Evolutionary conservation across 1,284 basidiomycete genomes (phyloP), one percentile per base, ranked within the genome.

Genomic region (Exsudoporus floridanus): DNA sequence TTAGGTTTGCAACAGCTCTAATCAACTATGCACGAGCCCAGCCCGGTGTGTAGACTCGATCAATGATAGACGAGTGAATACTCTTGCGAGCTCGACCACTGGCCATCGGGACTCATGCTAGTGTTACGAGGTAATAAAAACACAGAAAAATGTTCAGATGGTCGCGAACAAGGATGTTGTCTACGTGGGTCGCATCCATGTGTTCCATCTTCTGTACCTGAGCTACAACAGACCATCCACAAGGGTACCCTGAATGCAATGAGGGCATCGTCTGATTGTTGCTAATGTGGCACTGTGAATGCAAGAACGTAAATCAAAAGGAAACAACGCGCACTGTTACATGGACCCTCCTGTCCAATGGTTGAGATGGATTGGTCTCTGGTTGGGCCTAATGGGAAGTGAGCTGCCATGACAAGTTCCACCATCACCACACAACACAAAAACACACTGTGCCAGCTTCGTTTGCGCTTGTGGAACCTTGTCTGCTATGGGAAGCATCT

Each of bases 261-360:
- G 8, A 28, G 10, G 10, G 19, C 6, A 7, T 27, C 10, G 5
- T 7, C 13, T 6, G 30, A 5, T 28, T 5, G 18, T 44, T 5
- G 9, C 1, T 37, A 30, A 44, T n/a, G 30, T 6, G 35, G 30
- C 2, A 21, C 34, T 18, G 10, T 25, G 9, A 25, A 35, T 4
- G 1, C 2, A 9, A 18, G 23, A 27, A 5, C 3, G 14, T 7
- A 42, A 7, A 2, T 1, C 2, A 7, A 25, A 6, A 6, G 2
- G 14, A 27, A 25, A n/a, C 10, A 3, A 19, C 13, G 3, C 37
- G n/a, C 5, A 46, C 44, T 8, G 36, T 46, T 16, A 43, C 7
- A 7, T 27, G n/a, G 7, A 46, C 23, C 0, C 10, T 4, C 12
- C 3, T n/a, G 3, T 30, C 5, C 2, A n/a, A 9, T 0, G 37